These are phyloP conservation scores for Paramyrothecium roridum DNA, from an alignment of 2,329 filamentous ascomycete genomes.

Conservation along the genomic window DNA sequence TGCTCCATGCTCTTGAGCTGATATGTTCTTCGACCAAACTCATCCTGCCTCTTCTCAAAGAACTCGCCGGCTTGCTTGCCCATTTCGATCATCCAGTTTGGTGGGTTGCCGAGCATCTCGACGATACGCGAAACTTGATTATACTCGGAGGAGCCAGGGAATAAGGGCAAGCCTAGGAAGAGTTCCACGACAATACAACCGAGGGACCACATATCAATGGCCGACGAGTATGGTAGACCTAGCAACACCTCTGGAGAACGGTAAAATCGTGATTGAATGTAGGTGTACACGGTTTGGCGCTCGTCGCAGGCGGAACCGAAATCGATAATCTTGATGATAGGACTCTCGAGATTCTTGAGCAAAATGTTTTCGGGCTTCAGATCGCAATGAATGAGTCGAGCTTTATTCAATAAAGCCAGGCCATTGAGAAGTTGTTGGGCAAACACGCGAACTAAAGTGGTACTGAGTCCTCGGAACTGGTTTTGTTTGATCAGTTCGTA, in stretches of 20 bases:
- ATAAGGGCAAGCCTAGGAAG: conserved; percentile 89
- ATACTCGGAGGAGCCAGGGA: conserved; percentile 97
- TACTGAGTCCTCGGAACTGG: conserved; percentile 95
- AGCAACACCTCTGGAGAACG: conserved; percentile 92
- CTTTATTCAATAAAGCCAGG: conserved; percentile 88
- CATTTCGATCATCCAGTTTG: conserved; percentile 99
- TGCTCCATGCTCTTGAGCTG: conserved; percentile 97
- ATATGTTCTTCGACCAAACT: conserved; percentile 88
- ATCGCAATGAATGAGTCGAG: conserved; percentile 95
- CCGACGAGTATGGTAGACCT: conserved; percentile 95
- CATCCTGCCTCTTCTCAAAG: conserved; percentile 88
- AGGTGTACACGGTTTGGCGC: conserved; percentile 97
- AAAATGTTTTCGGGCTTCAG: conserved; percentile 97
- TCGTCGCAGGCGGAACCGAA: conserved; percentile 98
- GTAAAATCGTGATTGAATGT: conserved; percentile 98
- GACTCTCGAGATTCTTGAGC: conserved; percentile 95
- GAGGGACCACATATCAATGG: conserved; percentile 99
- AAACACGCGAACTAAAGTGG: conserved; percentile 93
- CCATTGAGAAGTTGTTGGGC: conserved; percentile 95
- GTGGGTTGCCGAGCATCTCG: conserved; percentile 95
- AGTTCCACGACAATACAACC: conserved; percentile 98
- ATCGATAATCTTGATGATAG: conserved; percentile 99
- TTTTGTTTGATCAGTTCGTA: conserved; percentile 99
- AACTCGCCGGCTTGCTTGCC: conserved; percentile 97
- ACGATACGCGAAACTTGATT: conserved; percentile 97